Conservation (phyloP, 2,329 filamentous ascomycete genomes). For the Colletotrichum shisoi region DNA sequence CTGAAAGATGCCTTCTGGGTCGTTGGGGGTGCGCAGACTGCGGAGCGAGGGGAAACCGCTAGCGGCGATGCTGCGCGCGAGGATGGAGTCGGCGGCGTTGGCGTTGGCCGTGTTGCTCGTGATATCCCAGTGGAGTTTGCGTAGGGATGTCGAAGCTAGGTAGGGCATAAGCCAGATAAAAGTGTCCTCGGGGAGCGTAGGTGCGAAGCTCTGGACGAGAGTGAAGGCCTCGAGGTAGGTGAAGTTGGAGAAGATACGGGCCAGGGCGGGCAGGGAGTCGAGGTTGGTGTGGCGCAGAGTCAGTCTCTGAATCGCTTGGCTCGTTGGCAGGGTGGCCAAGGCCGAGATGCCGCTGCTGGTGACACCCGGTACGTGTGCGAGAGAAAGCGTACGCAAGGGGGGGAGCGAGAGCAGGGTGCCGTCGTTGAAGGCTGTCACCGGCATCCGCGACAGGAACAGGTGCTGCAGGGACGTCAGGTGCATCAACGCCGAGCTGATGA, state of each 20-base stretch:
- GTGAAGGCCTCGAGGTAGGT: constrained; percentile 58
- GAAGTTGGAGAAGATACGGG: constrained; percentile 67
- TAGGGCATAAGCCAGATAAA: constrained; percentile 72
- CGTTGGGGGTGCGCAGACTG: constrained; percentile 69
- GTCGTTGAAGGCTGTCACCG: constrained; percentile 65
- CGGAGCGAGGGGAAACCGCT: constrained; percentile 69
- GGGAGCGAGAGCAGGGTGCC: constrained; percentile 63
- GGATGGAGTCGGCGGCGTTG: constrained; percentile 65
- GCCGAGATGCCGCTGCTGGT: constrained; percentile 64
- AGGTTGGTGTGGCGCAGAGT: constrained; percentile 65
- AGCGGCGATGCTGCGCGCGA: constrained; percentile 69
- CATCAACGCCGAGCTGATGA: constrained; percentile 60
- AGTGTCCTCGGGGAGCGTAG: constrained; percentile 62
- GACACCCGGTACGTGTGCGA: constrained; percentile 65
- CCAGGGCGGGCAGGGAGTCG: constrained; percentile 64
- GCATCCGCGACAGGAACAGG: constrained; percentile 66
- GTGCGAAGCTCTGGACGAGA: constrained; percentile 63
- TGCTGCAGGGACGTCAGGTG: constrained; percentile 64
- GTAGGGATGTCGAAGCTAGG: constrained; percentile 63
- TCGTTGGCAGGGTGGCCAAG: constrained; percentile 61
- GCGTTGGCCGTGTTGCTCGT: constrained; percentile 57
- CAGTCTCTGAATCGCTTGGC: constrained; percentile 57
- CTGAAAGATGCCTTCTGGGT: constrained; percentile 75
- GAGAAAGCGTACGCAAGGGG: constrained; percentile 61
- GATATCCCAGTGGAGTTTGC: constrained; percentile 71